Conservation (phyloP, 768 basidiomycete genomes). For the Lyophyllum semitale region DNA sequence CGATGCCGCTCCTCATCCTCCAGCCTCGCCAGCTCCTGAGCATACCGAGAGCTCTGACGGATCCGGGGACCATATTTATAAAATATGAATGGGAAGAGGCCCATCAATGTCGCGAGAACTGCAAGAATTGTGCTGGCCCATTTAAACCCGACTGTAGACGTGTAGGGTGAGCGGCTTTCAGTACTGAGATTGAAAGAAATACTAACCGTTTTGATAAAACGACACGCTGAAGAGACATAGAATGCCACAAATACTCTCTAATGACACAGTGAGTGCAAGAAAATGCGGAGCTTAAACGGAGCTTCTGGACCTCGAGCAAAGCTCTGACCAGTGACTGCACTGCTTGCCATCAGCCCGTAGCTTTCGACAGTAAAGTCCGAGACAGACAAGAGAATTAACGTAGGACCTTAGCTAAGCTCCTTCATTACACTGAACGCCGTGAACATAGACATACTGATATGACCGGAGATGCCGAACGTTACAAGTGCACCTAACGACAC, state of each 20-base stretch:
- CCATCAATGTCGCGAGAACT: conserved; percentile 21
- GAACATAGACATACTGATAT: conserved; percentile 15
- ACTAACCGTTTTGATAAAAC: conserved; percentile 20
- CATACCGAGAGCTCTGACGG: conserved; percentile 18
- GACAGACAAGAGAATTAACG: conserved; percentile 22
- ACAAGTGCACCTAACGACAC: conserved; percentile 19
- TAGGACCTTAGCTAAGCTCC: neutral
- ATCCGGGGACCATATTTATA: conserved; percentile 21
- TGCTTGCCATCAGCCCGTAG: conserved; percentile 23
- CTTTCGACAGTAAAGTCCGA: conserved; percentile 25
- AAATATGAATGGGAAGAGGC: conserved; percentile 21
- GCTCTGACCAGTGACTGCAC: conserved; percentile 24
- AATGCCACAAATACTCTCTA: conserved; percentile 21
- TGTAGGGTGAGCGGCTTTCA: neutral
- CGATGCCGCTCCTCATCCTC: conserved; percentile 19
- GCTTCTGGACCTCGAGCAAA: conserved; percentile 23
- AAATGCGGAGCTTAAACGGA: neutral
- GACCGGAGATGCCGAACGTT: conserved; percentile 20
- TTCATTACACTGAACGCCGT: neutral
- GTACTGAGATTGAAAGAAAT: neutral
- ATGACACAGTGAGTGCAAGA: neutral
- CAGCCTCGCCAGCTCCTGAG: conserved; percentile 18
- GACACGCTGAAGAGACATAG: conserved; percentile 16
- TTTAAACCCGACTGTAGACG: conserved; percentile 15
- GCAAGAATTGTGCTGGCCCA: conserved; percentile 23